Evolutionary conservation across 78 protist species (phyloP).

Genomic region (Speleostelium caveatum): DNA sequence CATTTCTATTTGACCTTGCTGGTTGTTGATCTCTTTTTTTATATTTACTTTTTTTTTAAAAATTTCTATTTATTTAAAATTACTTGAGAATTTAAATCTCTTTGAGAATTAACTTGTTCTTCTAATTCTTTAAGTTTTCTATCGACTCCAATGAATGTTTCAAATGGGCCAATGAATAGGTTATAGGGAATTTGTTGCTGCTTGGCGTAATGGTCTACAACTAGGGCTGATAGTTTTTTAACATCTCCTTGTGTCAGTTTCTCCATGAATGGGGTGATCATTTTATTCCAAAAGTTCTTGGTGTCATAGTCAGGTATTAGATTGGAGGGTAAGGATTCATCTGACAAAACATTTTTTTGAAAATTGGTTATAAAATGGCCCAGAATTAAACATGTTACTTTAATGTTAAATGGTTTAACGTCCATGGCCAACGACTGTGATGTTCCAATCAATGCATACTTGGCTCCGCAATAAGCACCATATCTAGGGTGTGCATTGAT

Average conservation of each 20-base stretch:
- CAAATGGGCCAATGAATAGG: constrained; percentile 11
- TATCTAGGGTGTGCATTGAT: not conserved
- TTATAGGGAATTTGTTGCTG: not conserved
- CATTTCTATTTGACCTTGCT: no score
- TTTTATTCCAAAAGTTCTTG: not conserved
- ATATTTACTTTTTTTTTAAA: no score
- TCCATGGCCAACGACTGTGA: constrained; percentile 21
- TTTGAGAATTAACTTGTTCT: not conserved
- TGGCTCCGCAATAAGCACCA: constrained; percentile 14
- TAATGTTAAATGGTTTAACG: constrained; percentile 28
- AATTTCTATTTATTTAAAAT: not conserved
- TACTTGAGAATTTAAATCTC: not conserved
- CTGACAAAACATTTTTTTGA: not conserved
- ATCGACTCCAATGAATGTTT: not conserved
- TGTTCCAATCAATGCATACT: constrained; percentile 16
- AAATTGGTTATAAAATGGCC: not conserved
- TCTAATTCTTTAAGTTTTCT: not conserved
- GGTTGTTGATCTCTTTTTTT: no score
- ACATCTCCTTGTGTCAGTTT: constrained; percentile 1
- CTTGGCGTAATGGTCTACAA: not conserved
- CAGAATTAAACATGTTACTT: not conserved
- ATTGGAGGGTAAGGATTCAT: no score
- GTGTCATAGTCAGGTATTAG: not conserved
- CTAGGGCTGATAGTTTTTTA: not conserved
- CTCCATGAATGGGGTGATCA: not conserved